Evolutionary conservation across 345 rosid species (phyloP).

Genomic region (Brassica nigra): DNA sequence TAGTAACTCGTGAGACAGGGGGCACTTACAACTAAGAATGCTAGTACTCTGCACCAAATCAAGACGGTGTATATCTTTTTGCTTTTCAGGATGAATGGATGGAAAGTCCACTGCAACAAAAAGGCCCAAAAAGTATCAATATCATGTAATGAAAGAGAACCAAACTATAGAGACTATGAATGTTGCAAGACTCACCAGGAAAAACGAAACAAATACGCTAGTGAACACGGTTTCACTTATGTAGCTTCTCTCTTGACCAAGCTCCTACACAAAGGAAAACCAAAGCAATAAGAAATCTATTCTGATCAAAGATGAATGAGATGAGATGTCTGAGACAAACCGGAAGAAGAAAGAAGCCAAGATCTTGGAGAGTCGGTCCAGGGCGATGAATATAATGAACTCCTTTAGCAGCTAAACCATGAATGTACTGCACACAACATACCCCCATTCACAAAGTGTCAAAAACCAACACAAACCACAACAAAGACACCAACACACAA

Average conservation of each 20-base stretch:
- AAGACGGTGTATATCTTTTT: constrained; percentile 96
- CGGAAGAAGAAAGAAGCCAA: constrained; percentile 87
- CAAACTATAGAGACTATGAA: not conserved
- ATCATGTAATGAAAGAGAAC: constrained; percentile 9
- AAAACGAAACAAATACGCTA: constrained; percentile 62
- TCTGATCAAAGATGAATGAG: not conserved
- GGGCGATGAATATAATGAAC: constrained; percentile 92
- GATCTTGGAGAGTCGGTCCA: constrained; percentile 84
- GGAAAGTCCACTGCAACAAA: constrained; percentile 94
- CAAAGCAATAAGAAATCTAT: constrained; percentile 18
- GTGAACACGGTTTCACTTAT: constrained; percentile 87
- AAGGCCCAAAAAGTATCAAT: constrained; percentile 7
- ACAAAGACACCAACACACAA: constrained; percentile 3
- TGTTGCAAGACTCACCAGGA: constrained; percentile 61
- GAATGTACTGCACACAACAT: constrained; percentile 41
- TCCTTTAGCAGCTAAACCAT: constrained; percentile 88
- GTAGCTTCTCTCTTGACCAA: constrained; percentile 91
- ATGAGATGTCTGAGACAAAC: constrained; percentile 46
- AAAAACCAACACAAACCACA: constrained; percentile 8
- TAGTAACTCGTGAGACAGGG: not conserved
- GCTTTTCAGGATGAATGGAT: constrained; percentile 93
- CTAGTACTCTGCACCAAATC: constrained; percentile 96
- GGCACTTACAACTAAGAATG: constrained; percentile 87
- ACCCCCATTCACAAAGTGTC: not conserved
- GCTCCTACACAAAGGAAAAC: constrained; percentile 58